Evolutionary conservation across 2,329 filamentous ascomycete species (phyloP).

Genomic region (Aspergillus sp.): DNA sequence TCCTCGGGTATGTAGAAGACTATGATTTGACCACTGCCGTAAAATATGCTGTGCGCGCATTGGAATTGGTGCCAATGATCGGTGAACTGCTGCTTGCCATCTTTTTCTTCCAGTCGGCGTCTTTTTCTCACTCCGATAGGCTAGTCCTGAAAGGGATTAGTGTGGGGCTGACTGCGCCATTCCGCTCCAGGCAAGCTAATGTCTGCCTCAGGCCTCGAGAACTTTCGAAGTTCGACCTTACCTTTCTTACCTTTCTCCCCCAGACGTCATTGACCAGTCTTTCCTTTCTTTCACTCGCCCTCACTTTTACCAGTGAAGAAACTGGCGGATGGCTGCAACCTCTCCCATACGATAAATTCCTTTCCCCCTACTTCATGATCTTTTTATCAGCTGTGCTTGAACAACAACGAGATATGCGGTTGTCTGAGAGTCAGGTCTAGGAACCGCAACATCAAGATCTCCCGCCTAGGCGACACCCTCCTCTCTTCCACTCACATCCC

Average conservation of each 20-base stretch:
- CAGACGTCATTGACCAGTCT: background rate
- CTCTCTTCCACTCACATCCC: background rate
- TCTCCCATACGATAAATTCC: background rate
- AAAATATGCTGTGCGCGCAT: slow-evolving; percentile 24
- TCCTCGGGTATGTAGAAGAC: background rate
- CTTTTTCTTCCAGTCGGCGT: slow-evolving; percentile 13
- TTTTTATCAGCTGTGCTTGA: background rate
- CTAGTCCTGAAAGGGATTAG: background rate
- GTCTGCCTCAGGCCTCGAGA: background rate
- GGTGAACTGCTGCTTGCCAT: background rate
- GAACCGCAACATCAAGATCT: background rate
- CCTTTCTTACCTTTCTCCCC: background rate
- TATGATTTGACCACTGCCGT: slow-evolving; percentile 18
- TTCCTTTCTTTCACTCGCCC: background rate
- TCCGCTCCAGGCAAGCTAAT: background rate
- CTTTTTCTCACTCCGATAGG: background rate
- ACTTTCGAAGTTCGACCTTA: background rate
- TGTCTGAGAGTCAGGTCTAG: background rate
- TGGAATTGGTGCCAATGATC: slow-evolving; percentile 9
- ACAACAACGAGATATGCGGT: background rate
- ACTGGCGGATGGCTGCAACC: background rate
- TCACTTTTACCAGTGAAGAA: background rate
- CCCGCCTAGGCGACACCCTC: background rate
- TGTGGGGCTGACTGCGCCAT: background rate
- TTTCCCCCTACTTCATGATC: background rate